A percentile compares a stretch with the other conserved stretches of the same genome.
phyloP scores from a whole-genome alignment of 129 eudicot species.

The Escallonia herrerae region DNA sequence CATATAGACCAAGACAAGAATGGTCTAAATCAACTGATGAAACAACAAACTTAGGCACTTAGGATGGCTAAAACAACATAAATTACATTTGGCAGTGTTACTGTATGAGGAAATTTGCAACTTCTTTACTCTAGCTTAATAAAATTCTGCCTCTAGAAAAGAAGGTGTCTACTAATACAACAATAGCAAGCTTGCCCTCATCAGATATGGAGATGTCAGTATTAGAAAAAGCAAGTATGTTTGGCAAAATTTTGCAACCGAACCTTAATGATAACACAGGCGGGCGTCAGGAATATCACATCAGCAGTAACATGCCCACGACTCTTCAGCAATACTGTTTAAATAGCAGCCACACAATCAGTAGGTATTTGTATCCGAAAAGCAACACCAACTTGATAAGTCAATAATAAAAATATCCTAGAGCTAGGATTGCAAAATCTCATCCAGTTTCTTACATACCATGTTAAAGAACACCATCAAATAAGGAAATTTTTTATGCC shows the following conservation, averaged over 20 bases:
- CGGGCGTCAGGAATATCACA: conserved; percentile 96
- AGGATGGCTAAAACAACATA: too few relatives aligned
- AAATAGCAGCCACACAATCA: conserved; percentile 94
- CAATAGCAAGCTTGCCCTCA: neutral
- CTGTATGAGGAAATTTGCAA: too few relatives aligned
- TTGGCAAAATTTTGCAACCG: conserved; percentile 13
- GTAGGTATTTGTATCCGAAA: conserved; percentile 94
- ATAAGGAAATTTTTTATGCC: neutral
- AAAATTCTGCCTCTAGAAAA: neutral
- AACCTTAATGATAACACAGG: conserved; percentile 80
- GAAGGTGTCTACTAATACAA: neutral
- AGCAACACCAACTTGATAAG: neutral
- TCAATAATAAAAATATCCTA: neutral
- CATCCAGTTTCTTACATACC: neutral
- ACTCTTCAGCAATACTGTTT: conserved; percentile 79
- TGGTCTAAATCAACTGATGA: neutral
- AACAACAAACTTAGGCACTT: neutral
- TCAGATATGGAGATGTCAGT: neutral
- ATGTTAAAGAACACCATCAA: conserved; percentile 1
- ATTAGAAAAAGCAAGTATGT: neutral
- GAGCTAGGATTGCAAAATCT: neutral
- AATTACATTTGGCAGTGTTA: too few relatives aligned
- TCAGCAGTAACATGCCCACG: conserved; percentile 99
- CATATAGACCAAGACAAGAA: too few relatives aligned
- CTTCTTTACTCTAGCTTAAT: neutral